These are phyloP conservation scores for Fereydounia khargensis DNA, from an alignment of 1,284 basidiomycete species.

Conservation along the genomic window DNA sequence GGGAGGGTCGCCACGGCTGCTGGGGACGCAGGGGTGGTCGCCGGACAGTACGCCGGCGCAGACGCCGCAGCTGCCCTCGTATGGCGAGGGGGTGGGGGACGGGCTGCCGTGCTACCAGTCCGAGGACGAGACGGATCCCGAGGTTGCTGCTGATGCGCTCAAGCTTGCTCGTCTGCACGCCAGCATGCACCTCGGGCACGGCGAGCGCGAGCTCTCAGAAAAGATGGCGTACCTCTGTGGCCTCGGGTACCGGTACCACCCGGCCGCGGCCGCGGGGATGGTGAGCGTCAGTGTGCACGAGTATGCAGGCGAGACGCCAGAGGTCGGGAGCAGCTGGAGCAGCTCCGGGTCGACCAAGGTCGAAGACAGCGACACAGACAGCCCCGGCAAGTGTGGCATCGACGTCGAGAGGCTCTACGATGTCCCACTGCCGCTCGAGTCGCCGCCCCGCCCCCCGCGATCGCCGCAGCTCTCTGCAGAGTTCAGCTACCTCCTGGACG, in stretches of 20 bases:
- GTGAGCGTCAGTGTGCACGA: neutral
- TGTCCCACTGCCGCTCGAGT: too few relatives aligned
- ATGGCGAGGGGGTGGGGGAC: too few relatives aligned
- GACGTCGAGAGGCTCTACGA: too few relatives aligned
- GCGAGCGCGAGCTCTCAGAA: slow-evolving; percentile 10
- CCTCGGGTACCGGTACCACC: slow-evolving; percentile 13
- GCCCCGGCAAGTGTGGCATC: too few relatives aligned
- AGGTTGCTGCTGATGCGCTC: slow-evolving; percentile 8
- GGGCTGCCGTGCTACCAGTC: too few relatives aligned
- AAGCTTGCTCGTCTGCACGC: slow-evolving; percentile 26
- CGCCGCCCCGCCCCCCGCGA: too few relatives aligned
- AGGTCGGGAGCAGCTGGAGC: neutral
- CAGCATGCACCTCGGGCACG: slow-evolving; percentile 11
- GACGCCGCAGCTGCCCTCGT: too few relatives aligned
- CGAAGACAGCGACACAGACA: neutral
- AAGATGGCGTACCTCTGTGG: slow-evolving; percentile 32
- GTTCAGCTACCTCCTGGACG: slow-evolving; percentile 18
- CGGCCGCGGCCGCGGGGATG: neutral
- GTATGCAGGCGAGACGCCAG: neutral
- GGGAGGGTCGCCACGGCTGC: too few relatives aligned
- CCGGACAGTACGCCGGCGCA: too few relatives aligned
- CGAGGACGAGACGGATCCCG: slow-evolving; percentile 3
- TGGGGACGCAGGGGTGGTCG: too few relatives aligned
- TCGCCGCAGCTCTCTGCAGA: slow-evolving; percentile 2
- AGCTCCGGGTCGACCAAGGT: neutral